These are phyloP conservation scores for Cyphellophora europaea DNA, from an alignment of 2,329 filamentous ascomycete species.

Conservation along the genomic window DNA sequence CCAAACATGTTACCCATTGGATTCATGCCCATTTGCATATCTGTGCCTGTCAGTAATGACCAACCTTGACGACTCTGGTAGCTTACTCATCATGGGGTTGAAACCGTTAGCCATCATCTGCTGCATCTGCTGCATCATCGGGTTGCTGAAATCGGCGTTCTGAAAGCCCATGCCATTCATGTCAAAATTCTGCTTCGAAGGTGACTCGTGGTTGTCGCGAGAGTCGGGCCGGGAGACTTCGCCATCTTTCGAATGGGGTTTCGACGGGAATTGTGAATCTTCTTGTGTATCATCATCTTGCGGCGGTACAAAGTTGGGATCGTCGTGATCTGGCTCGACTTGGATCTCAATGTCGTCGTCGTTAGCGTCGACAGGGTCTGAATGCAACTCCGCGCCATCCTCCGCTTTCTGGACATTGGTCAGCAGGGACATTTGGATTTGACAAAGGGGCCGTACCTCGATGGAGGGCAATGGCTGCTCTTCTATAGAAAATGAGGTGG, in stretches of 20 bases:
- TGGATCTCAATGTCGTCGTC: slow-evolving; percentile 19
- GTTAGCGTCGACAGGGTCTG: slow-evolving; percentile 8
- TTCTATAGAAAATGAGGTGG: too few species aligned
- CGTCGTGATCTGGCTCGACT: slow-evolving; percentile 17
- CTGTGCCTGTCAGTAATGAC: slow-evolving; percentile 30
- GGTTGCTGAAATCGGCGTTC: slow-evolving; percentile 40
- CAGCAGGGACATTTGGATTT: too few species aligned
- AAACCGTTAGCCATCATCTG: slow-evolving; percentile 44
- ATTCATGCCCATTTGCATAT: slow-evolving; percentile 63
- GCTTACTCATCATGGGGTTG: slow-evolving; percentile 67
- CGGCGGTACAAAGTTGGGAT: slow-evolving; percentile 5
- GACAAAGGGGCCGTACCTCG: background rate
- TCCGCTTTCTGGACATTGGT: too few species aligned
- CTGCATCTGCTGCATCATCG: slow-evolving; percentile 49
- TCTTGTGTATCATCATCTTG: slow-evolving; percentile 1
- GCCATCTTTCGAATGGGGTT: too few species aligned
- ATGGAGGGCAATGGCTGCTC: too few species aligned
- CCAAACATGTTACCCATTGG: slow-evolving; percentile 40
- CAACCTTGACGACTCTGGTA: slow-evolving; percentile 30
- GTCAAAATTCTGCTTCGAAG: slow-evolving; percentile 2
- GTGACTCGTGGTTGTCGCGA: background rate
- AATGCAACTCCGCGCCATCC: slow-evolving; percentile 10
- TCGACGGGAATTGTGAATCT: too few species aligned
- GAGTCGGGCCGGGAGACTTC: too few species aligned
- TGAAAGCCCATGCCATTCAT: slow-evolving; percentile 8